Conservation (phyloP, 2,329 filamentous ascomycete genomes). For the Alternaria triticina region DNA sequence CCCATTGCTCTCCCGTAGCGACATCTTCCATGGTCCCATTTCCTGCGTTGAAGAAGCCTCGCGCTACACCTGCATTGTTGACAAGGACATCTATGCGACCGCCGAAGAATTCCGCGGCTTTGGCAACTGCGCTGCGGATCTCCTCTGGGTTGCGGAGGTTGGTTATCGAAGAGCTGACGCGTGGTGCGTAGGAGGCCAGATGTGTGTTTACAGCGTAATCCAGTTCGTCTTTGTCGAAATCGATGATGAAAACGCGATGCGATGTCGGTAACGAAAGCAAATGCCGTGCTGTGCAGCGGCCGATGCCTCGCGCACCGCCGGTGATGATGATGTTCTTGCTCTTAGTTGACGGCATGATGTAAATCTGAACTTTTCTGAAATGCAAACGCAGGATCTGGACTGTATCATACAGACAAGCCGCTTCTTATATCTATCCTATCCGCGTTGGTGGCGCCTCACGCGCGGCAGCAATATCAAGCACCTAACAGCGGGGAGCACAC, state of each 20-base stretch:
- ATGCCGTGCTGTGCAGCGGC: slow-evolving; percentile 51
- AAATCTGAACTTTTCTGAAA: background rate
- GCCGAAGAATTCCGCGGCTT: slow-evolving; percentile 48
- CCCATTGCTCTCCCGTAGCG: slow-evolving; percentile 30
- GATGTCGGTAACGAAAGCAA: slow-evolving; percentile 45
- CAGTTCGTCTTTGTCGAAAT: slow-evolving; percentile 51
- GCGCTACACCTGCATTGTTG: slow-evolving; percentile 38
- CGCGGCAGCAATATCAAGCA: slow-evolving; percentile 10
- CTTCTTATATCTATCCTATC: background rate
- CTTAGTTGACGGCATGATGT: slow-evolving; percentile 23
- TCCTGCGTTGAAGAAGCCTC: slow-evolving; percentile 30
- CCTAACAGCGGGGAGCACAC: background rate
- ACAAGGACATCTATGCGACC: slow-evolving; percentile 37
- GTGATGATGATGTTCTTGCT: slow-evolving; percentile 46
- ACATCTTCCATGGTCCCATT: slow-evolving; percentile 33
- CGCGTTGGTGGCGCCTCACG: slow-evolving; percentile 2
- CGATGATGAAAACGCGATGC: slow-evolving; percentile 54
- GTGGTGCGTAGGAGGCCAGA: slow-evolving; percentile 40
- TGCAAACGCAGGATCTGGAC: background rate
- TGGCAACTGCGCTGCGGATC: slow-evolving; percentile 41
- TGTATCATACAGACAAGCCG: background rate
- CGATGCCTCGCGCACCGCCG: slow-evolving; percentile 54
- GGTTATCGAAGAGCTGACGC: slow-evolving; percentile 34
- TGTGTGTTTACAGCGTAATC: slow-evolving; percentile 32
- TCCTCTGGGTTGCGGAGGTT: slow-evolving; percentile 46